Base-by-base conservation (phyloP, 176 grass and related monocot genomes). In the Eragrostis curvula region DNA sequence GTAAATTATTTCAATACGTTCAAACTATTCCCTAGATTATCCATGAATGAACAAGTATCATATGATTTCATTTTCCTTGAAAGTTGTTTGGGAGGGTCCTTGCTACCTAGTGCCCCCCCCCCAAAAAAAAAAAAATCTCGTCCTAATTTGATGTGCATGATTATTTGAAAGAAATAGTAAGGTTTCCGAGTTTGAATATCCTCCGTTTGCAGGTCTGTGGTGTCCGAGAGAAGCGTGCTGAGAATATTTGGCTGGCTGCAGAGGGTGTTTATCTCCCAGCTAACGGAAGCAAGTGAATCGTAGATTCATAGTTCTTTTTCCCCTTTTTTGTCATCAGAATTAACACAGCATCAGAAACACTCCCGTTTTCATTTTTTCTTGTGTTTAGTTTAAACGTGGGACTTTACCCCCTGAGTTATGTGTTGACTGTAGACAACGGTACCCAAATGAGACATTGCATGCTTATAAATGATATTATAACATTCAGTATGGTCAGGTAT, bases 181-280 rank as follows among this genome's bases (percentile, higher is more conserved):
- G 1, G 20, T 52, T 88, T 16, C 74, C 66, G n/a, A 73, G 36
- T 50, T 70, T 9, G 62, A 70, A 9, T 43, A 71, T 74, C 23
- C 18, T 78, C 64, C 58, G 80, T 43, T 14, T 78, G 59, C 84
- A 94, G 92, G 92, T 94, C 3, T 94, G 92, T 46, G 92, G 92
- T 43, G 86, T 91, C 68, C 61, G 62, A 52, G 87, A 94, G 52
- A 94, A 91, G 73, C 77, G 80, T 18, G 76, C 83, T 44, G 89
- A 94, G 18, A 94, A 91, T 71, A 78, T 94, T 86, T 94, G 89
- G 89, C 67, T 88, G 28, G 81, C 92, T 24, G 84, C 92, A 29
- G 92, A 91, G 49, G 89, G 92, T 24, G 86, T 94, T 24, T 94
- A 91, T 48, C 86, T 94, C 32, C 92, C 89, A 29, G 68, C 85